Base-by-base conservation (phyloP, 2,329 filamentous ascomycete genomes). In the Paecilomyces dactylethromorphus region DNA sequence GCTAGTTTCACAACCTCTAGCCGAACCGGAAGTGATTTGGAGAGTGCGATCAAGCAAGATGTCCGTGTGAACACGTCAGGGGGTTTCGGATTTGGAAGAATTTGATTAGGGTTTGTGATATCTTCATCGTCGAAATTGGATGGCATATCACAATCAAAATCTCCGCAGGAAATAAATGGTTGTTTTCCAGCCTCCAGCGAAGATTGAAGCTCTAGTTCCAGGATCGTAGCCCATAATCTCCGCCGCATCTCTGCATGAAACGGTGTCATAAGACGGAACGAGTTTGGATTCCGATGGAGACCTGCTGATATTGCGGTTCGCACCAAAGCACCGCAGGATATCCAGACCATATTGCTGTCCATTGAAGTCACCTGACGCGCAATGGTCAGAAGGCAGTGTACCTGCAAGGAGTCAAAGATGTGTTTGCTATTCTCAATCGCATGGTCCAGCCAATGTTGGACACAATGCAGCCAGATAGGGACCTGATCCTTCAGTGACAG, bases 221-320 rank as follows among this genome's bases (percentile, higher is more conserved):
- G 58, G 8, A 79, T 72, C 0, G 76, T 77, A n/a, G 71, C 69
- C 77, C 77, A 79, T 3, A 79, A 57, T n/a, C 76, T 70, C 18
- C 77, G 72, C 15, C 76, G 74, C 68, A 79, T 76, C 58, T 80
- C 78, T 0, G 61, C 64, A 80, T 58, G 79, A 71, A 65, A 78
- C 0, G 62, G 58, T 3, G 69, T 68, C 51, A 76, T 71, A 21
- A 73, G 70, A 1, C 64, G 62, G 18, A 76, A 72, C 3, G 66
- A 65, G 7, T 64, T 61, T 8, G 76, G 74, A 53, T 77, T 71
- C 0, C 73, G 70, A 60, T 79, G 75, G 11, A 79, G 58, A 2
- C 78, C 77, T 69, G 78, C 74, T 12, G 67, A 67, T 65, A 77
- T 75, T 11, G 76, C 77, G 12, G 69, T 72, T 7, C 76, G 73